These are phyloP conservation scores for Hygrophila difformis DNA, from an alignment of 257 asterid genomes.

Conservation along the genomic window DNA sequence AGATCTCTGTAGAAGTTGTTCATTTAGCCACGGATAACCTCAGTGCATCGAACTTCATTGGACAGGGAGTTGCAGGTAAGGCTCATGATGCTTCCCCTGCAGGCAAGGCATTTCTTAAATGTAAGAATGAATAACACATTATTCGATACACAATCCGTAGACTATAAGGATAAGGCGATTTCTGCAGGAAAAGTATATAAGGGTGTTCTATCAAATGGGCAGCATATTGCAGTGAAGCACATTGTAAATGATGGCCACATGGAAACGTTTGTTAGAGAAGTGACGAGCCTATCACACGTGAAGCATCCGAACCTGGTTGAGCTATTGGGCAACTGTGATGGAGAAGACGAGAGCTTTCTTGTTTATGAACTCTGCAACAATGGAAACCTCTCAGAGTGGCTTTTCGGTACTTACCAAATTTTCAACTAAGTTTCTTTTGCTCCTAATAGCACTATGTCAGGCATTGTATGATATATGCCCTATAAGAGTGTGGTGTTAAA, in stretches of 20 bases:
- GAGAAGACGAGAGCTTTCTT: conserved; percentile 65
- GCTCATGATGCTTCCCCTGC: too few species aligned
- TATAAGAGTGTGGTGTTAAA: not conserved
- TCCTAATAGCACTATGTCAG: not conserved
- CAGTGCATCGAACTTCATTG: conserved; percentile 59
- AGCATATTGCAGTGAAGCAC: conserved; percentile 62
- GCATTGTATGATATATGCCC: not conserved
- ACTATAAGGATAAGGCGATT: conserved; percentile 2
- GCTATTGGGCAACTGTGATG: conserved; percentile 63
- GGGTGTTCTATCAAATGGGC: conserved; percentile 44
- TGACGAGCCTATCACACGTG: conserved; percentile 67
- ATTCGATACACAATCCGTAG: not conserved
- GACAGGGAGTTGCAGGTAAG: conserved; percentile 78
- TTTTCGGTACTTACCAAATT: conserved; percentile 35
- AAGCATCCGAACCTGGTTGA: conserved; percentile 71
- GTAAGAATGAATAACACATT: too few species aligned
- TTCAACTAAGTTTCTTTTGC: not conserved
- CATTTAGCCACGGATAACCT: conserved; percentile 48
- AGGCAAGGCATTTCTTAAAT: too few species aligned
- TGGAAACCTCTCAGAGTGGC: conserved; percentile 83
- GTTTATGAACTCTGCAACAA: conserved; percentile 70
- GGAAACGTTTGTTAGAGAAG: conserved; percentile 78
- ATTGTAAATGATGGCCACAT: conserved; percentile 65
- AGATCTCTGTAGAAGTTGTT: conserved; percentile 42
- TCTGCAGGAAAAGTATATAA: conserved; percentile 64